Evolutionary conservation across 1,284 basidiomycete species (phyloP).

Genomic region (Golubevia sp.): DNA sequence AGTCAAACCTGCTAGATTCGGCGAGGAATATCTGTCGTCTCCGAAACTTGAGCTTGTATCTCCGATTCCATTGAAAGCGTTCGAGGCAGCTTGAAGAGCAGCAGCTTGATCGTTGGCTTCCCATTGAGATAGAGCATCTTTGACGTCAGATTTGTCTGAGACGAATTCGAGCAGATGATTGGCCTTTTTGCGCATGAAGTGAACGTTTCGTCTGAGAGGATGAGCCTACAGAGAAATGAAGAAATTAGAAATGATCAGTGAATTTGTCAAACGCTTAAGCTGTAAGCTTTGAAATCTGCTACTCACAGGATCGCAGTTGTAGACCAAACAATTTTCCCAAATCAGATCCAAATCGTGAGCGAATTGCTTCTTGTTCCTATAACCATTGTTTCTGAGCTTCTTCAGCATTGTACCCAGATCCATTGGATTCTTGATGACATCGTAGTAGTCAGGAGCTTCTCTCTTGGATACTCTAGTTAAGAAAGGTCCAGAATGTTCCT

Average conservation of each 20-base stretch:
- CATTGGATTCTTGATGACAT: constrained; percentile 66
- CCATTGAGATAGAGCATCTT: constrained; percentile 49
- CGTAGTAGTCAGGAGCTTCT: constrained; percentile 61
- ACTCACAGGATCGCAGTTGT: constrained; percentile 82
- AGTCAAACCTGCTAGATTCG: not conserved
- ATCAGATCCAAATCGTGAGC: constrained; percentile 91
- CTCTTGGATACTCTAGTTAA: constrained; percentile 53
- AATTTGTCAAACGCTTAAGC: constrained; percentile 74
- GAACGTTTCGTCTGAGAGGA: constrained; percentile 48
- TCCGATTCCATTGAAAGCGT: too few species aligned
- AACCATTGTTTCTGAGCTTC: constrained; percentile 83
- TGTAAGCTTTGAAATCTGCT: constrained; percentile 76
- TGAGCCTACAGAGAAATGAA: constrained; percentile 18
- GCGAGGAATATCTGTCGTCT: too few species aligned
- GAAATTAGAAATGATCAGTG: too few species aligned
- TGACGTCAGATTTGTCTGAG: constrained; percentile 77
- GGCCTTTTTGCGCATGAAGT: constrained; percentile 54
- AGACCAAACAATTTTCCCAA: constrained; percentile 91
- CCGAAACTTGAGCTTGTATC: too few species aligned
- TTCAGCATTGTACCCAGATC: constrained; percentile 88
- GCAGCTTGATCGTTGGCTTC: constrained; percentile 7
- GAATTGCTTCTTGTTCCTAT: constrained; percentile 93
- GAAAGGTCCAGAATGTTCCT: constrained; percentile 56
- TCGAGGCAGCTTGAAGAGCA: too few species aligned
- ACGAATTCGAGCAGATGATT: constrained; percentile 78